A percentile compares a stretch with the other conserved stretches of the same genome.
phyloP scores from a whole-genome alignment of 768 basidiomycete species.

The Mycena kentingensis region DNA sequence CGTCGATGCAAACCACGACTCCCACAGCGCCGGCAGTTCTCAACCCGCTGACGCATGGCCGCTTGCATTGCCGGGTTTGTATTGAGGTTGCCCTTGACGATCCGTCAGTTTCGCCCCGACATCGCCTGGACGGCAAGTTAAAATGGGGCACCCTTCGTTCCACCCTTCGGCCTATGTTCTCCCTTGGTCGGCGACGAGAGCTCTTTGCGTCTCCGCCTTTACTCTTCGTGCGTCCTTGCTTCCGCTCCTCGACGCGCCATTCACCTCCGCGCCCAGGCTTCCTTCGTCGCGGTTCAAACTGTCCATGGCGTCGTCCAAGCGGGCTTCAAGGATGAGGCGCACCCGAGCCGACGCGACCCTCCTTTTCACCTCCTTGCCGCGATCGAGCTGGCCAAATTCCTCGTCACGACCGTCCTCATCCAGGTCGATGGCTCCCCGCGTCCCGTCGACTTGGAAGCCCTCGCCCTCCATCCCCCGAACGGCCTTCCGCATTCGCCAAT shows the following conservation, averaged over 20 bases:
- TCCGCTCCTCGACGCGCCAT: no score
- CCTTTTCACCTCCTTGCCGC: not conserved
- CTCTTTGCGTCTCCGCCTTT: not conserved
- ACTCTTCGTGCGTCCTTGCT: not conserved
- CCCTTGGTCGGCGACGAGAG: no score
- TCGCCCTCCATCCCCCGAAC: not conserved
- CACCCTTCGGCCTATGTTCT: no score
- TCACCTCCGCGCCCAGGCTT: not conserved
- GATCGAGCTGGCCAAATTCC: constrained; percentile 1
- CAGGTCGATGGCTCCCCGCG: not conserved
- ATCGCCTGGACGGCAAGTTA: no score
- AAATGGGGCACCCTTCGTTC: no score
- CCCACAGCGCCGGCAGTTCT: no score
- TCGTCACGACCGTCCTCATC: not conserved
- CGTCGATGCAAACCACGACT: no score
- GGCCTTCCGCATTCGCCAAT: not conserved
- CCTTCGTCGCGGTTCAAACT: not conserved
- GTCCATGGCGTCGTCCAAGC: not conserved
- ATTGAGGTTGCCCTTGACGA: no score
- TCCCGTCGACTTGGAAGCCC: not conserved
- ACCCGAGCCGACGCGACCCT: constrained; percentile 1
- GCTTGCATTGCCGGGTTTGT: no score
- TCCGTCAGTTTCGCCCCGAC: no score
- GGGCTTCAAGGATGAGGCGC: constrained; percentile 1
- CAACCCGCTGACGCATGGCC: no score